Base-by-base conservation (phyloP, 352 stramenopile genomes). In the Elongisporangium anandrum region DNA sequence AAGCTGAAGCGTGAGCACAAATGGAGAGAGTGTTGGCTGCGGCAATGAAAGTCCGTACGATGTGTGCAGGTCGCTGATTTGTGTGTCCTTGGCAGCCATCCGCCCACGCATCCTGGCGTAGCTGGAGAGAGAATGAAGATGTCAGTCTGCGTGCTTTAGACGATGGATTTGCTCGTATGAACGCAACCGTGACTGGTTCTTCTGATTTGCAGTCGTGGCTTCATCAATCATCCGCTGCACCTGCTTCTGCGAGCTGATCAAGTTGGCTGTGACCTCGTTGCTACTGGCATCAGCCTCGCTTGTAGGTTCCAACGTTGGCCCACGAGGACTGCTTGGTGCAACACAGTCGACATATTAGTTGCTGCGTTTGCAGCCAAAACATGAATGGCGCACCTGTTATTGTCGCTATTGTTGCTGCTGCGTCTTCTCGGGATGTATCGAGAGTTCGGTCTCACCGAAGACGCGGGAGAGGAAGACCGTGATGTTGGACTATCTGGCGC, bases 181-280 rank as follows among this genome's bases (percentile, higher is more conserved):
- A 16, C 5, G 12, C 34, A 9, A 87, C 66, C 72, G 70, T 53
- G 69, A 64, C 34, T 79, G 75, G 60, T 85, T 76, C 52, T 70
- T 77, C 29, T 79, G 56, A 23, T 48, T 75, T 34, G 59, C 72
- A 39, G 60, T 65, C n/a, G 71, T 73, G 21, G 74, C 69, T 23
- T 72, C 69, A 19, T 56, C 60, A 9, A 84, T 61, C 68, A 81
- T 78, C 23, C 65, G 52, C 4, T 75, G 50, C 47, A 69, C 52
- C 60, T 84, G 64, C 22, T 57, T 58, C 53, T 81, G 61, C 21
- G 60, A 66, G 34, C n/a, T 48, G 3, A 66, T 52, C 21, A 79
- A 22, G 16, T 49, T 34, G 22, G 10, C 22, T 4, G 38, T 38
- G 13, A 19, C 16, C 16, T 65, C 52, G 26, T 52, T 10, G 29